Evolutionary conservation across 345 rosid genomes (phyloP), one percentile per base, ranked within the genome.

Genomic region (Boechera divaricarpa): DNA sequence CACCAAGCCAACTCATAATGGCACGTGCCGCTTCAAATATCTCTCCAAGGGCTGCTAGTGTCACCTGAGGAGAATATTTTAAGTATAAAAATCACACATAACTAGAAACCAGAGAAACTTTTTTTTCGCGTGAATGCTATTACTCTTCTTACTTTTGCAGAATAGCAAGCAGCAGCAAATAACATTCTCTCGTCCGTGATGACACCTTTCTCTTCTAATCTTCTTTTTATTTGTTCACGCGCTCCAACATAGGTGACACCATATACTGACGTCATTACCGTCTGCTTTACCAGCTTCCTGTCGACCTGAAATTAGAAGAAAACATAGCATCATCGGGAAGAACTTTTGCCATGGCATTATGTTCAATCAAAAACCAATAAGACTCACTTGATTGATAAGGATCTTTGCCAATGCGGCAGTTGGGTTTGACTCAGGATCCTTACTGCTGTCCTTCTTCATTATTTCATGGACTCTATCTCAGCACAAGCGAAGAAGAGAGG

Each of bases 231-330:
- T 77, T 95, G 99, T 69, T 95, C 98, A 60, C 99, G 97, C 41
- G 99, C 99, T 36, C 99, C 99, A 52, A 89, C 87, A 85, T 82
- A 95, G 54, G 99, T 95, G 63, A 95, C 99, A 74, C 98, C 99
- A 89, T 95, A 95, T 44, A 95, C 99, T 74, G 99, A 95, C 66
- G 99, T 95, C 99, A 95, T 95, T 77, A 95, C 99, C 0, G 99
- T 95, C 78, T 95, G 99, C 74, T 92, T 92, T 53, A 95, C 98
- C 77, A 95, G 78, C 83, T 92, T 95, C 63, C 98, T 79, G 81
- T 95, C 98, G 42, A 95, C 98, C 99, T 95, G 90, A 81, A 84
- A 82, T 59, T 49, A 80, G 49, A 65, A 71, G 76, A 73, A 82
- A 44, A 60, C 63, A 69, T 47, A 75, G 73, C 13, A 55, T 52